phyloP scores from a whole-genome alignment of 169 alveolate species.

The Blepharisma undulans region DNA sequence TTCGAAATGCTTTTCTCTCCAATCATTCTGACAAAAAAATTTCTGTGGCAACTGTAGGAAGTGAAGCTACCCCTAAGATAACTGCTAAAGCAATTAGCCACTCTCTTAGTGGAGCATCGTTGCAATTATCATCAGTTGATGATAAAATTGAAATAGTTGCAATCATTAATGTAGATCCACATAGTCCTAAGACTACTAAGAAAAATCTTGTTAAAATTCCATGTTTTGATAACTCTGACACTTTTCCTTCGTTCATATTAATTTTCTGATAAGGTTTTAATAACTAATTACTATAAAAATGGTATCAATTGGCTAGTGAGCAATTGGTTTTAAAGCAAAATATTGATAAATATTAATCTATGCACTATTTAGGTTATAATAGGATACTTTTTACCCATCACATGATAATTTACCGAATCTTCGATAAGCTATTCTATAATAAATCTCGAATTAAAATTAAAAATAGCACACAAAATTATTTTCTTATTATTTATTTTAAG shows the following conservation, averaged over 20 bases:
- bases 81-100: not conserved
- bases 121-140: not conserved
- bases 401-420: no score
- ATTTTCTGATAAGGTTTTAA: not conserved
- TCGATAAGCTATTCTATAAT: no score
- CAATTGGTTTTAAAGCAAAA: no score
- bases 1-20: not conserved
- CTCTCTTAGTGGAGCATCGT: not conserved
- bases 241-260: not conserved
- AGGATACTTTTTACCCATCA: no score
- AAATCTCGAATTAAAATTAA: no score
- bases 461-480: no score
- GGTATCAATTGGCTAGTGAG: no score
- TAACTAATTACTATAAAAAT: no score
- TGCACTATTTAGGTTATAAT: no score
- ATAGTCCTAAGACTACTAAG: not conserved
- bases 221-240: not conserved
- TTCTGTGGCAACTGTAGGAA: not conserved
- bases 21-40: not conserved
- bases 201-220: not conserved
- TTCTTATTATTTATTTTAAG: no score
- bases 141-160: not conserved
- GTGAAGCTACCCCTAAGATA: not conserved
- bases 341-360: no score
- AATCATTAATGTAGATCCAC: not conserved